These are phyloP conservation scores for Phytophthora uliginosa DNA, from an alignment of 352 stramenopile species.

Conservation along the genomic window DNA sequence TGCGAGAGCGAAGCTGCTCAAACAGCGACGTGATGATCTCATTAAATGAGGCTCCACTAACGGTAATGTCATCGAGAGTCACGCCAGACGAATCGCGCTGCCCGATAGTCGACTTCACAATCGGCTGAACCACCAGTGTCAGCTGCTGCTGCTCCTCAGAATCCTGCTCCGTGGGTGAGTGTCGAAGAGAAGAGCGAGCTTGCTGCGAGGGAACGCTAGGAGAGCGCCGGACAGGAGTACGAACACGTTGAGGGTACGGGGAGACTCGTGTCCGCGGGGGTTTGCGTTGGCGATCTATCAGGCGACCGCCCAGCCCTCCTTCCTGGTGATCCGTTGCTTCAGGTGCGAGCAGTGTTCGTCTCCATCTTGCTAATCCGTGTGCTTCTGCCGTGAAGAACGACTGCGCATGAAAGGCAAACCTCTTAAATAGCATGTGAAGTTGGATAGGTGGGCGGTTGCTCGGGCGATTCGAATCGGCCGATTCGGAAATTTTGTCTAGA, in stretches of 20 bases:
- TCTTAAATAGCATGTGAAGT: neutral
- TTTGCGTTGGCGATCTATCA: neutral
- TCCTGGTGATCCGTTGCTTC: neutral
- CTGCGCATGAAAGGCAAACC: neutral
- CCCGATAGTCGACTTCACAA: constrained; percentile 14
- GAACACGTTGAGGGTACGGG: neutral
- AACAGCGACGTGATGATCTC: constrained; percentile 16
- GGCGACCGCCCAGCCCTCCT: neutral
- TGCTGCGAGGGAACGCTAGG: neutral
- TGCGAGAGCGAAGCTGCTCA: neutral
- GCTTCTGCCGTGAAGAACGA: neutral
- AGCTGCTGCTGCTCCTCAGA: neutral
- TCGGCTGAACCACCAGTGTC: neutral
- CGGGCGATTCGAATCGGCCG: neutral
- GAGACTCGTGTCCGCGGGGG: neutral
- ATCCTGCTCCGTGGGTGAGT: neutral
- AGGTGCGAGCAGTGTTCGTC: neutral
- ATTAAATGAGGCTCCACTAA: constrained; percentile 8
- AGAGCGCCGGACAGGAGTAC: neutral
- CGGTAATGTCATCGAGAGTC: neutral
- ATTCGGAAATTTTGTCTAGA: neutral
- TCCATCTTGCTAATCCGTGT: neutral
- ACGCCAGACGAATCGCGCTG: constrained; percentile 22
- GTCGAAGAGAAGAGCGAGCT: neutral
- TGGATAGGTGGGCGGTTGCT: neutral